These are phyloP conservation scores for Alternaria metachromatica DNA, from an alignment of 2,329 filamentous ascomycete genomes.

Conservation along the genomic window DNA sequence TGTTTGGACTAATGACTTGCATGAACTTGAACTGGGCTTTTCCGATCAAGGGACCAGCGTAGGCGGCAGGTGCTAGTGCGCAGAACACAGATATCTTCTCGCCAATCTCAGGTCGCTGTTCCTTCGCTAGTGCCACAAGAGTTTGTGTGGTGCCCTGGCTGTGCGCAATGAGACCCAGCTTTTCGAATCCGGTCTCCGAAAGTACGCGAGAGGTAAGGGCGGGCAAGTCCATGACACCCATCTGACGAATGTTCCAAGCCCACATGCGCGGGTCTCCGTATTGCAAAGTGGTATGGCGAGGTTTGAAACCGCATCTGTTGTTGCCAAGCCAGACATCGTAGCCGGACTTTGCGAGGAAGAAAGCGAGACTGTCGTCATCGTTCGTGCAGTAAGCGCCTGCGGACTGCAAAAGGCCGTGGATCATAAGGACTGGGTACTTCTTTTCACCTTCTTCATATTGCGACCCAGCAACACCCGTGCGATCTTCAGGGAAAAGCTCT, in stretches of 20 bases:
- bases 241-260: constrained; percentile 91
- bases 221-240: constrained; percentile 87
- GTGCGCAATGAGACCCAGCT: constrained; percentile 83
- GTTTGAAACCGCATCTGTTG: constrained; percentile 85
- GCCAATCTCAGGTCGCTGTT: constrained; percentile 85
- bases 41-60: constrained; percentile 83
- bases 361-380: constrained; percentile 87
- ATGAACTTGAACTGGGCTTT: constrained; percentile 94
- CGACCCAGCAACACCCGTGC: constrained; percentile 27
- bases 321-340: constrained; percentile 97
- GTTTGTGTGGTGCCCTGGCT: constrained; percentile 92
- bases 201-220: constrained; percentile 82
- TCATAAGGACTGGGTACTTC: constrained; percentile 83
- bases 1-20: constrained; percentile 74
- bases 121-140: constrained; percentile 85
- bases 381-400: constrained; percentile 89
- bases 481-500: constrained; percentile 63
- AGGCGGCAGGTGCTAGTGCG: constrained; percentile 86
- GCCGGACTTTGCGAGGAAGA: constrained; percentile 88
- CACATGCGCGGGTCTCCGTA: constrained; percentile 89
- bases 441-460: constrained; percentile 52
- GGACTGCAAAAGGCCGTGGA: constrained; percentile 88
- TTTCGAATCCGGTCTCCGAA: constrained; percentile 80
- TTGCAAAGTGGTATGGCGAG: constrained; percentile 73
- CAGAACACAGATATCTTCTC: constrained; percentile 88